Evolutionary conservation across 2,329 filamentous ascomycete genomes (phyloP).

Genomic region (Fonsecaea erecta): DNA sequence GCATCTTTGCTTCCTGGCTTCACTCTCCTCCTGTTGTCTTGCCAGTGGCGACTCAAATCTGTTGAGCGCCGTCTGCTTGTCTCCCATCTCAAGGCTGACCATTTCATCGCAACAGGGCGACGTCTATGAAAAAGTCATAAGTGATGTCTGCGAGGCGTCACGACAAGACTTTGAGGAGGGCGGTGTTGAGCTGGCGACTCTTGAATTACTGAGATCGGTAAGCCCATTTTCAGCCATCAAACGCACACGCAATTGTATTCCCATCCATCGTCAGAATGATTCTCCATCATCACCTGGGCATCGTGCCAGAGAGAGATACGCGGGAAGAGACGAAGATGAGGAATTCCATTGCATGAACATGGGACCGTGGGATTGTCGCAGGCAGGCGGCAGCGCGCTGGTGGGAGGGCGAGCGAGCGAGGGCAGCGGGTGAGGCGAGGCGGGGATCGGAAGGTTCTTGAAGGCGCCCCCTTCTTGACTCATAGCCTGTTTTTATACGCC

Average conservation of each 20-base stretch:
- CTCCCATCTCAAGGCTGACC: neutral
- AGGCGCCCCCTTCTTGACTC: constrained; percentile 33
- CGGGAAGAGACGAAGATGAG: neutral
- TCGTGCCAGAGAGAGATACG: neutral
- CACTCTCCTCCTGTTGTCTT: neutral
- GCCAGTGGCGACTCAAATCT: neutral
- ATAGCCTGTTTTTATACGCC: constrained; percentile 38
- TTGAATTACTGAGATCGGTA: constrained; percentile 88
- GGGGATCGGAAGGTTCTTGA: constrained; percentile 38
- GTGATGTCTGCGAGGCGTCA: constrained; percentile 88
- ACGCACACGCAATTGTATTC: constrained; percentile 14
- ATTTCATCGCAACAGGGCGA: constrained; percentile 58
- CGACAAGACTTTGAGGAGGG: constrained; percentile 96
- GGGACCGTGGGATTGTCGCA: neutral
- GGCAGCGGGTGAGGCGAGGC: constrained; percentile 19
- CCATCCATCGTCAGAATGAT: constrained; percentile 5
- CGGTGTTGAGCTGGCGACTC: constrained; percentile 82
- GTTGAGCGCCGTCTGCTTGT: neutral
- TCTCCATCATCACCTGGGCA: neutral
- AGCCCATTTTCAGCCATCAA: constrained; percentile 46
- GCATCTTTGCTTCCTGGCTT: neutral
- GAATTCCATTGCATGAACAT: neutral
- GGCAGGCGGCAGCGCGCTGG: neutral
- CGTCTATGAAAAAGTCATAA: constrained; percentile 89
- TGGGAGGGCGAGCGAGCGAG: constrained; percentile 24